A percentile compares a stretch with the other conserved stretches of the same genome.
Evolutionary conservation across 2,329 filamentous ascomycete species (phyloP).

Genomic region (Cladorrhinum sp.): DNA sequence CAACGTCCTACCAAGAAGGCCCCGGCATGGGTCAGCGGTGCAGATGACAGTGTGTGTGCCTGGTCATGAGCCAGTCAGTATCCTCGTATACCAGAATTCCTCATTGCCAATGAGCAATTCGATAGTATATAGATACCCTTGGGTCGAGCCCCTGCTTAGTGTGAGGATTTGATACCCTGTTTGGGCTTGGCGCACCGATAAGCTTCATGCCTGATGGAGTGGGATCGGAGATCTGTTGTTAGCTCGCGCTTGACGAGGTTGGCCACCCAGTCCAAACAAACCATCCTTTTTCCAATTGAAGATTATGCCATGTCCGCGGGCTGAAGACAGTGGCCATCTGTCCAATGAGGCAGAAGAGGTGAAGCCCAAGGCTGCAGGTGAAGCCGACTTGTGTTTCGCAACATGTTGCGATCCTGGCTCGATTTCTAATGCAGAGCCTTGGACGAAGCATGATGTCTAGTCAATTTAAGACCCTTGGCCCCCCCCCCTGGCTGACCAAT

Average conservation of each 20-base stretch:
- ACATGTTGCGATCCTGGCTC: neutral
- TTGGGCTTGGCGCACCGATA: constrained; percentile 16
- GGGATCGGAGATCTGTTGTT: constrained; percentile 7
- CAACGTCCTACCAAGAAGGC: neutral
- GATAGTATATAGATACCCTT: too few species aligned
- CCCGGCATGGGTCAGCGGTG: neutral
- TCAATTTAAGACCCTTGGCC: neutral
- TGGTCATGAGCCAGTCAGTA: too few species aligned
- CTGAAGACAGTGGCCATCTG: too few species aligned
- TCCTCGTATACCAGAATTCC: neutral
- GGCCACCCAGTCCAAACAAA: too few species aligned
- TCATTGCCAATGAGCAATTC: neutral
- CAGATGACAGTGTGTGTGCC: neutral
- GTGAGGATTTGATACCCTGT: neutral
- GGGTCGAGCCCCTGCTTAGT: neutral
- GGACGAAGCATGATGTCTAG: neutral
- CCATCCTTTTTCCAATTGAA: too few species aligned
- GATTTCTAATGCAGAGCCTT: too few species aligned
- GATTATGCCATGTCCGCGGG: too few species aligned
- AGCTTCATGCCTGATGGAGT: constrained; percentile 9
- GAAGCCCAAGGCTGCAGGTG: too few species aligned
- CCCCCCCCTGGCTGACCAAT: neutral
- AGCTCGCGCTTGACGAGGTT: neutral
- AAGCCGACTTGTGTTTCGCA: too few species aligned
- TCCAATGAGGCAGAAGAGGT: too few species aligned